Percentiles rank a stretch among this genome's conserved stretches.
Evolutionary conservation across 495 filamentous ascomycete species (phyloP).

Genomic region (Penicillium salamii): DNA sequence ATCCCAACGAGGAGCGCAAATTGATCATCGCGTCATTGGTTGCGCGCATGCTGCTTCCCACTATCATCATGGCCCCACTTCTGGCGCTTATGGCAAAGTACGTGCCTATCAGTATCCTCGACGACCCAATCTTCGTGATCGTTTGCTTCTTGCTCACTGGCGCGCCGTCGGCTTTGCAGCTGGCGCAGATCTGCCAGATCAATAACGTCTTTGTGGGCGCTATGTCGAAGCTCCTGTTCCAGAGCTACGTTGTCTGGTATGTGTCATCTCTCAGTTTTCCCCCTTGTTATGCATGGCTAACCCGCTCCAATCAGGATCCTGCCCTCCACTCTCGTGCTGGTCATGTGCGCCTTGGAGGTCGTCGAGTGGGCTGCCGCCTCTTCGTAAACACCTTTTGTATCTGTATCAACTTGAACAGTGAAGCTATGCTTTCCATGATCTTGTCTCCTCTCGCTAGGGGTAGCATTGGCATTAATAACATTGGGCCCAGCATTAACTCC

Average conservation of each 20-base stretch:
- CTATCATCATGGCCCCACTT: constrained; percentile 88
- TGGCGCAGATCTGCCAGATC: constrained; percentile 98
- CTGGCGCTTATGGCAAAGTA: constrained; percentile 89
- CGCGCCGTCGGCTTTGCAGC: constrained; percentile 88
- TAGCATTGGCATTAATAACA: constrained; percentile 1
- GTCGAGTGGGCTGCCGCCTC: constrained; percentile 76
- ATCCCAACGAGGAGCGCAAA: constrained; percentile 67
- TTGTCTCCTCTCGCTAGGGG: not conserved
- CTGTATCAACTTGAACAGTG: not conserved
- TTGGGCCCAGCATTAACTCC: not conserved
- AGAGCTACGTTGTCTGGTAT: constrained; percentile 96
- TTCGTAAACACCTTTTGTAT: constrained; percentile 5
- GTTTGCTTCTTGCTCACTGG: constrained; percentile 96
- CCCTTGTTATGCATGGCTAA: constrained; percentile 18
- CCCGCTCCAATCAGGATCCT: constrained; percentile 64
- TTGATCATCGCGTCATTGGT: constrained; percentile 83
- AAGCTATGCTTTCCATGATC: constrained; percentile 2
- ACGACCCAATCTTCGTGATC: constrained; percentile 96
- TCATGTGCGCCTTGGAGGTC: constrained; percentile 88
- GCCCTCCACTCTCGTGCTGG: constrained; percentile 85
- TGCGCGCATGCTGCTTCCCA: constrained; percentile 89
- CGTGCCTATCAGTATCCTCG: constrained; percentile 87
- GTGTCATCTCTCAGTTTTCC: constrained; percentile 20
- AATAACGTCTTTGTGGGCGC: constrained; percentile 92
- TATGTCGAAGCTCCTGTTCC: constrained; percentile 91